Evolutionary conservation across 768 basidiomycete genomes (phyloP).

Genomic region (Hericium rajendrae): DNA sequence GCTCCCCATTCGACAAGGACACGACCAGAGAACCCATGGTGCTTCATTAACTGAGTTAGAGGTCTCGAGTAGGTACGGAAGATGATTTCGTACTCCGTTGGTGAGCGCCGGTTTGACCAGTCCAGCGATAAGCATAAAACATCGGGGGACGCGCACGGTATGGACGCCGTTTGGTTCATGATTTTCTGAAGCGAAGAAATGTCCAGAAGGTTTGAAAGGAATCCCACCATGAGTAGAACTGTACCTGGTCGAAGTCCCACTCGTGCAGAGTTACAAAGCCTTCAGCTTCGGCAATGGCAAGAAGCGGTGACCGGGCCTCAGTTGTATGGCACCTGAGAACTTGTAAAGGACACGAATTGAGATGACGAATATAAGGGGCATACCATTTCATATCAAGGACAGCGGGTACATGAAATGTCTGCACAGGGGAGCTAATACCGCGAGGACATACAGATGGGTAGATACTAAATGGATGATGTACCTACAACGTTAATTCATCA

Average conservation of each 20-base stretch:
- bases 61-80: too few species aligned
- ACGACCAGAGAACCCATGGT: slow-evolving; percentile 52
- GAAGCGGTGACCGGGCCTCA: slow-evolving; percentile 29
- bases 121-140: slow-evolving; percentile 85
- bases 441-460: not conserved
- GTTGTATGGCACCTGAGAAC: slow-evolving; percentile 49
- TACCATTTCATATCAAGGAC: slow-evolving; percentile 96
- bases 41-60: slow-evolving; percentile 21
- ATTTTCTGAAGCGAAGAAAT: slow-evolving; percentile 6
- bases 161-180: slow-evolving; percentile 30
- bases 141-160: slow-evolving; percentile 42
- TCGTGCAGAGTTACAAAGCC: slow-evolving; percentile 62
- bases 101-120: slow-evolving; percentile 68
- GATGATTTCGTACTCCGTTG: slow-evolving; percentile 31
- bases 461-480: not conserved
- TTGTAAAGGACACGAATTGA: not conserved
- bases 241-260: slow-evolving; percentile 42
- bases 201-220: not conserved
- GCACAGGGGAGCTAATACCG: slow-evolving; percentile 37
- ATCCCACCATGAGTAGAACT: slow-evolving; percentile 6
- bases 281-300: slow-evolving; percentile 81
- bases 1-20: slow-evolving; percentile 73
- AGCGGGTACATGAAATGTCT: slow-evolving; percentile 67
- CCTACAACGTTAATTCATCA: slow-evolving; percentile 26
- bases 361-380: not conserved